Base-by-base conservation (phyloP, 192 early-diverging fungal species). In the Coemansia sp. region DNA sequence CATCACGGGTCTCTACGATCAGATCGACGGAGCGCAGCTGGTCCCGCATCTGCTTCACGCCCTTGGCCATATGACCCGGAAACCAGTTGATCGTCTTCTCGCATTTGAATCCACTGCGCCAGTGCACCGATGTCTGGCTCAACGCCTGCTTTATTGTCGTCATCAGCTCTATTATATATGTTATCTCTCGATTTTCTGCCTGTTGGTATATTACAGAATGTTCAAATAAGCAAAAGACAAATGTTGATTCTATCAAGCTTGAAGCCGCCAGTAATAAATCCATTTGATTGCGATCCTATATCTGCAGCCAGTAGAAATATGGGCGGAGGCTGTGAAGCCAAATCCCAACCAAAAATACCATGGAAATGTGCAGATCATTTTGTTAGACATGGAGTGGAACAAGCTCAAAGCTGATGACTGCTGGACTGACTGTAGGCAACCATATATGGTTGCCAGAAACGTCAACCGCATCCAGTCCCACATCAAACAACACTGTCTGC, bases 1-100 rank as follows among this genome's bases (percentile, higher is more conserved):
- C 94, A 80, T 99, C 96, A 13, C 96, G 90, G 2, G 93, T 92
- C 75, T 99, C 96, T 29, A 99, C 86, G 15, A 99, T 80, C 12
- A 96, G 79, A 80, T 99, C 94, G 16, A 91, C 85, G 0, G 85
- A 69, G 61, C 86, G 86, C 63, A 93, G 70, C 43, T 83, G 84
- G 59, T 88, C 87, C n/a, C 85, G 84, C 56, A 93, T 92, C 40
- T 90, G 68, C 35, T 90, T 84, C 18, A 93, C 61, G 6, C 92
- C 90, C 60, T 90, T 89, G 58, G 88, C 89, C 92, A 93, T 93
- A 63, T 93, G 92, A 0, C 92, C 92, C 7, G 92, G 92, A 76
- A 92, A 93, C 92, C 92, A 93, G 67, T 92, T 91, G 59, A 92
- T 90, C 39, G 88, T 84, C 61, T 86, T 79, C 60, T 89, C 89